Evolutionary conservation across 2,329 filamentous ascomycete species (phyloP), one percentile per base, ranked within the genome.

Genomic region (Moelleriella libera): DNA sequence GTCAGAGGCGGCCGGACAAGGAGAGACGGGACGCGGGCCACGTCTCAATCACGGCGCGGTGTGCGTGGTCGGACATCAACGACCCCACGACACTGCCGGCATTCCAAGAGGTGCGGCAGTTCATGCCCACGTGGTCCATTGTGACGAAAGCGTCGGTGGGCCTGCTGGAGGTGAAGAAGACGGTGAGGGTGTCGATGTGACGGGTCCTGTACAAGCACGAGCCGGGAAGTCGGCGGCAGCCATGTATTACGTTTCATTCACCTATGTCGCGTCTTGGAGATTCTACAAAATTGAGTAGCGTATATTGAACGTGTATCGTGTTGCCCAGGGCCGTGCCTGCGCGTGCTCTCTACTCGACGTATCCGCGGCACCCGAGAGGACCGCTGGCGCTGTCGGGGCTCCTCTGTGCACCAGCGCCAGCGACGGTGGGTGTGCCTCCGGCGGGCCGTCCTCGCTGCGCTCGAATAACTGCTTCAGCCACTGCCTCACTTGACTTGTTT

Each of bases 41-140:
- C 5, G 60, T 88, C 34, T 73, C 71, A 52, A 85, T 88, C 1
- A 74, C 68, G 34, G 79, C 89, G 1, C 73, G 82, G 12, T 97
- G 92, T 64, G 69, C 85, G 32, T 97, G 89, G 88, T 88, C 83
- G 57, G 92, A 98, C 66, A 81, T 78, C 43, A 96, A 96, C 58
- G 67, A 69, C 37, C 63, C 66, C 2, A 82, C 78, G 4, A 72
- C 73, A 1, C 88, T 97, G 44, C 89, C 90, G 0, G 89, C 89
- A 1, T 75, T 90, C 46, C 84, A 92, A 55, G 89, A 97, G 65
- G 71, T 86, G 45, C 69, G 76, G 54, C 75, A 81, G 60, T 96
- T 81, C 64, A 74, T 81, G 54, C 92, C 92, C 1, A 68, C 71
- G 5, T 98, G 92, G 92, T 79, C 80, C 6, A 81, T 82, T 8